These are phyloP conservation scores for Truncatella angustata DNA, from an alignment of 2,329 filamentous ascomycete genomes.

Conservation along the genomic window DNA sequence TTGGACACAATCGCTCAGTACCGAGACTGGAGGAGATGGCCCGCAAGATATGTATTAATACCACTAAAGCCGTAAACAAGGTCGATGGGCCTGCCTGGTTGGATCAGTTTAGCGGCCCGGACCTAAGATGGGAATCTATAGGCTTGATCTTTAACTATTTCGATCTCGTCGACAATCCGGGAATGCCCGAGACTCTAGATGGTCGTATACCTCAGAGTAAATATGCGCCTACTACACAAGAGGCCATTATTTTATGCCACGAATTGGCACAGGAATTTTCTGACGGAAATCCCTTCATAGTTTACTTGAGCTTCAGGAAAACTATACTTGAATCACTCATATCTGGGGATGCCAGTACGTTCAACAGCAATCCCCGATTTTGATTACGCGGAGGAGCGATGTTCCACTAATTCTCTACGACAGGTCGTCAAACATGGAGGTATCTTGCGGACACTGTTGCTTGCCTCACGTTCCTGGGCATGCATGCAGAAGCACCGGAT, in stretches of 20 bases:
- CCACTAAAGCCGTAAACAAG: background rate
- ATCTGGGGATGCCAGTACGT: constrained; percentile 25
- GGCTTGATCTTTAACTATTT: constrained; percentile 16
- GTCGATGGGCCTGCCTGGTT: background rate
- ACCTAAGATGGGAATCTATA: constrained; percentile 8
- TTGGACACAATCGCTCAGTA: background rate
- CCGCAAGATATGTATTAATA: constrained; percentile 5
- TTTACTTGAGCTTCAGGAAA: constrained; percentile 19
- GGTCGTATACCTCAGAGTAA: constrained; percentile 3
- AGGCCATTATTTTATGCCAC: constrained; percentile 22
- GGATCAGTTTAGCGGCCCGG: constrained; percentile 5
- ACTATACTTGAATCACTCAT: constrained; percentile 17
- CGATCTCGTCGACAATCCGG: constrained; percentile 15
- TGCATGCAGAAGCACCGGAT: constrained; percentile 45
- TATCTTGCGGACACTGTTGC: constrained; percentile 23
- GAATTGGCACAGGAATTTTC: constrained; percentile 26
- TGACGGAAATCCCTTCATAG: constrained; percentile 21
- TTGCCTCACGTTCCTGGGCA: constrained; percentile 45
- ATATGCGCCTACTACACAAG: constrained; percentile 15
- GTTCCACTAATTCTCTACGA: background rate
- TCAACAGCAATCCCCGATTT: too few species aligned
- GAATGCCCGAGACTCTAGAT: background rate
- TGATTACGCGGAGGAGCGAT: too few species aligned
- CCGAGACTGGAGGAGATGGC: constrained; percentile 7
- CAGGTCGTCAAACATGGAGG: constrained; percentile 20